Percentiles rank a stretch among this genome's conserved stretches.
These are phyloP conservation scores for Talaromyces sp. DNA, from an alignment of 2,329 filamentous ascomycete species.

Conservation along the genomic window DNA sequence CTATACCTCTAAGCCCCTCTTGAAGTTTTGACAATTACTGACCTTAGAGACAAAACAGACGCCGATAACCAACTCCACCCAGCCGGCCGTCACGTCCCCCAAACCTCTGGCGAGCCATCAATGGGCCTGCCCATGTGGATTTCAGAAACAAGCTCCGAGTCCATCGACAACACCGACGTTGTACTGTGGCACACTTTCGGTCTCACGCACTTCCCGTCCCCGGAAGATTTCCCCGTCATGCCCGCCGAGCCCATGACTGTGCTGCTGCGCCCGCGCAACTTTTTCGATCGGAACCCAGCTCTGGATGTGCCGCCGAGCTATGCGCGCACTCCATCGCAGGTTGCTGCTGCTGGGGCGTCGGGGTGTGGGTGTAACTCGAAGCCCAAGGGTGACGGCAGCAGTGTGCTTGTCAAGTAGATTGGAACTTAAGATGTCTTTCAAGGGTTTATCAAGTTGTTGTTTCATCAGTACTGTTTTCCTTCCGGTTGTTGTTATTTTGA, in stretches of 20 bases:
- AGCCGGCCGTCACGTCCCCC: constrained; percentile 79
- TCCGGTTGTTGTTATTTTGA: neutral
- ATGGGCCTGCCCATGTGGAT: constrained; percentile 72
- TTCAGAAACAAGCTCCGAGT: constrained; percentile 54
- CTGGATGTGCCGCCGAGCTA: constrained; percentile 77
- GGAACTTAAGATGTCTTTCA: too few species aligned
- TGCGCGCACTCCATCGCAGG: constrained; percentile 65
- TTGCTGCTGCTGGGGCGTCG: constrained; percentile 44
- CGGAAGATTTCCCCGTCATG: constrained; percentile 92
- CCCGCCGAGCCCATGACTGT: constrained; percentile 79
- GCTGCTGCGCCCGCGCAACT: constrained; percentile 72
- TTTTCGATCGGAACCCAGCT: constrained; percentile 74
- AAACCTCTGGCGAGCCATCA: constrained; percentile 75
- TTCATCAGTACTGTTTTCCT: neutral
- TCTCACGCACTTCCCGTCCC: constrained; percentile 79
- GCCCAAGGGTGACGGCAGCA: constrained; percentile 11
- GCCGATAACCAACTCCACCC: constrained; percentile 76
- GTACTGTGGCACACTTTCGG: constrained; percentile 95
- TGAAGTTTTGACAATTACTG: constrained; percentile 3
- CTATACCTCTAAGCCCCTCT: constrained; percentile 3
- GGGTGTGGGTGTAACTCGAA: constrained; percentile 32
- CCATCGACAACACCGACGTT: constrained; percentile 74
- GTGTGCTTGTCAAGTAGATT: constrained; percentile 5
- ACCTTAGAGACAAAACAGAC: constrained; percentile 49
- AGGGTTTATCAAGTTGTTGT: neutral